Evolutionary conservation across 1,284 basidiomycete species (phyloP), one percentile per base, ranked within the genome.

Genomic region (Athelia sp.): DNA sequence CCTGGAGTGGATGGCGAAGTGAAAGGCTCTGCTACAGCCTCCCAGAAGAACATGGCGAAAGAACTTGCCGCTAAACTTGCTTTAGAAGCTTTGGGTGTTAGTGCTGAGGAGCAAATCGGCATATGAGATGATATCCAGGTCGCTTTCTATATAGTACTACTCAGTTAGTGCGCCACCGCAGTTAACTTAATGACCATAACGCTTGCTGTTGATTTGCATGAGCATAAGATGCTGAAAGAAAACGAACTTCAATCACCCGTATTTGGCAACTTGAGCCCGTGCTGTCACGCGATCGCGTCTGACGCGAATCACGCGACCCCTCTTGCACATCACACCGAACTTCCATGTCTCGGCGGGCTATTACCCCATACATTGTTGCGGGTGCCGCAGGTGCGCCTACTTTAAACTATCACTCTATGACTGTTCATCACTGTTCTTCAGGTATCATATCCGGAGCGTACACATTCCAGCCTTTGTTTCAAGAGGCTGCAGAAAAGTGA

Each of bases 1-100:
- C 9, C 26, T 29, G 13, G 31, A 86, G 84, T 84, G 36, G 55
- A 64, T 26, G 78, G 75, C 13, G 62, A 70, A 50, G 62, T 68
- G 3, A 69, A 70, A 61, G 81, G 79, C 18, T 63, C 62, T 19
- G 78, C 70, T 15, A 63, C 58, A 0, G 75, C 73, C 18, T 22
- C 52, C 1, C 66, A 68, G 42, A 77, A 79, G 55, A 54, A 62
- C 11, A 60, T 61, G 3, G 81, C 81, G 18, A 22, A 29, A 18
- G 43, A 22, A n/a, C 17, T 45, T 24, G 22, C 22, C 17, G 26
- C 22, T 21, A 45, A 23, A n/a, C 4, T 9, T 21, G 26, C 43
- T 6, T 45, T 45, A 13, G 22, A 29, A 32, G 17, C 31, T 10
- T 36, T 40, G 36, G 45, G 31, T 34, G 22, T 29, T 18, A 29